Conservation (phyloP, 2,329 filamentous ascomycete species). For the Aspergillus melleus region DNA sequence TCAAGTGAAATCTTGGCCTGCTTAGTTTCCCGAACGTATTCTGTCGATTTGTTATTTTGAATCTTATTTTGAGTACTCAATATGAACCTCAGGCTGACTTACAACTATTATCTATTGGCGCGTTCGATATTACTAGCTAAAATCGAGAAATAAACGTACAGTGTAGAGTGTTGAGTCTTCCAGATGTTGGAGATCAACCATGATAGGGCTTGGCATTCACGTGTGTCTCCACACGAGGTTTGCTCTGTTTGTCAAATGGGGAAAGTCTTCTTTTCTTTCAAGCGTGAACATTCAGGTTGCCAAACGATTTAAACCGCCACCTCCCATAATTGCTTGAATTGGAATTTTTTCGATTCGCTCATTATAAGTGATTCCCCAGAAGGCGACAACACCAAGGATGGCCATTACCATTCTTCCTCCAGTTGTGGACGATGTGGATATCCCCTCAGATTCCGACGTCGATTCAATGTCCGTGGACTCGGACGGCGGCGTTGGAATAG, state of each 20-base stretch:
- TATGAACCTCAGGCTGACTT: no score
- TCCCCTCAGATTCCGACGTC: constrained; percentile 43
- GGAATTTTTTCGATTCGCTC: background rate
- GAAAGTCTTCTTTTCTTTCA: background rate
- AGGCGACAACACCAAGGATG: constrained; percentile 41
- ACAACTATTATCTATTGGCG: no score
- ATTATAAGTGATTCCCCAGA: background rate
- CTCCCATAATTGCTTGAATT: background rate
- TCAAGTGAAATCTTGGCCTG: background rate
- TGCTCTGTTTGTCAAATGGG: background rate
- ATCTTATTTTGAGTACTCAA: no score
- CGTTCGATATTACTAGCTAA: no score
- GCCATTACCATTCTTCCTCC: constrained; percentile 61
- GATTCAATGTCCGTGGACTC: constrained; percentile 53
- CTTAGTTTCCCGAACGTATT: background rate
- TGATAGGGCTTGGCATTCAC: background rate
- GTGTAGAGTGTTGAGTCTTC: no score
- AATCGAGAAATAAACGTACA: no score
- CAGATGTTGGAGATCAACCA: background rate
- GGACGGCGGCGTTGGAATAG: constrained; percentile 41
- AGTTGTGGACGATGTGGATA: constrained; percentile 34
- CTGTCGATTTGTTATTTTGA: background rate
- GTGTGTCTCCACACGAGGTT: background rate
- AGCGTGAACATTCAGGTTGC: background rate
- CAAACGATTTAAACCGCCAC: background rate